These are phyloP conservation scores for Tritrichomonas foetus DNA, from an alignment of 208 protist genomes.

Conservation along the genomic window DNA sequence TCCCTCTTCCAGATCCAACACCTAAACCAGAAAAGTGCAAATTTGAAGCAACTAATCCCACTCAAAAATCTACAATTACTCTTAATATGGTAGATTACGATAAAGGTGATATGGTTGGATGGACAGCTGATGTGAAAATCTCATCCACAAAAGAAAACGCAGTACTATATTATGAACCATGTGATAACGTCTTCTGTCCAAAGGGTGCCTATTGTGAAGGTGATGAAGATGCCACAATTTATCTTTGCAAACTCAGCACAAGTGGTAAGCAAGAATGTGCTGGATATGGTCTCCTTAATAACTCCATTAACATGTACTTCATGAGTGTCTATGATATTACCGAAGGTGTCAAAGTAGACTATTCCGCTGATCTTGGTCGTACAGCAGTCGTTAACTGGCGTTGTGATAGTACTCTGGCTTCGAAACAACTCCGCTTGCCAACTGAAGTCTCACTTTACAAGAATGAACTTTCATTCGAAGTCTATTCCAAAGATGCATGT, in stretches of 20 bases:
- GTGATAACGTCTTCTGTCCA: not conserved
- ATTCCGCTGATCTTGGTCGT: not conserved
- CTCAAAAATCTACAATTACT: too few species aligned
- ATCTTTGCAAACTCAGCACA: not conserved
- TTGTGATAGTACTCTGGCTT: not conserved
- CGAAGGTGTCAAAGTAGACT: not conserved
- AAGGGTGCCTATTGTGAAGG: not conserved
- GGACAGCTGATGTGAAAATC: not conserved
- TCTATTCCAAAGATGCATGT: not conserved
- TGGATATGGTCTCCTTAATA: not conserved
- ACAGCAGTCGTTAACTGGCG: not conserved
- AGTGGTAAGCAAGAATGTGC: not conserved
- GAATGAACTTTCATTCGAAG: not conserved
- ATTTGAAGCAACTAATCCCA: too few species aligned
- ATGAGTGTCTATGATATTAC: not conserved
- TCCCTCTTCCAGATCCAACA: too few species aligned
- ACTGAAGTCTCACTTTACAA: not conserved
- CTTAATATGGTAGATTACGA: too few species aligned
- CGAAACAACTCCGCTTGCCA: not conserved
- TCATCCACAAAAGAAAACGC: not conserved
- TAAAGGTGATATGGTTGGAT: not conserved
- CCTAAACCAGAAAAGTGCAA: too few species aligned
- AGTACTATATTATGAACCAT: not conserved
- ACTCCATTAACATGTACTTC: not conserved
- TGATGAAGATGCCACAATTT: not conserved